phyloP scores from a whole-genome alignment of 495 filamentous ascomycete genomes.

The Hypoxylon lenormandii region DNA sequence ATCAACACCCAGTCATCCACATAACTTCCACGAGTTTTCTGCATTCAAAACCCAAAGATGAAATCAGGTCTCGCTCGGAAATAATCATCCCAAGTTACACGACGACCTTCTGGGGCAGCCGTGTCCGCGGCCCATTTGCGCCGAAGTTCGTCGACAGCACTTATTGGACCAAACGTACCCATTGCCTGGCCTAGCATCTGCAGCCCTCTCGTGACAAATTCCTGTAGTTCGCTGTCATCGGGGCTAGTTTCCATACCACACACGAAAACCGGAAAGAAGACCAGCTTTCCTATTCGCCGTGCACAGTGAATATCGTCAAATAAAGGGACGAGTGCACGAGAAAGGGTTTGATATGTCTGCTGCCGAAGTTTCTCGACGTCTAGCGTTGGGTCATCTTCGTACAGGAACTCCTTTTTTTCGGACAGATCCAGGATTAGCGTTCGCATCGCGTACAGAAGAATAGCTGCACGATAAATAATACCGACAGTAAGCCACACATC shows the following conservation, averaged over 20 bases:
- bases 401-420: neutral
- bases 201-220: constrained; percentile 1
- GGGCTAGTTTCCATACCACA: constrained; percentile 4
- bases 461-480: constrained; percentile 1
- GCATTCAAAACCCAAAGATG: constrained; percentile 5
- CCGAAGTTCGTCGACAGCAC: constrained; percentile 4
- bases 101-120: neutral
- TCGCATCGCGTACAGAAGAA: neutral
- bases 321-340: neutral
- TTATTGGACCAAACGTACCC: constrained; percentile 11
- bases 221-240: neutral
- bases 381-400: neutral
- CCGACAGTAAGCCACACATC: constrained; percentile 2
- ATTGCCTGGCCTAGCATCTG: constrained; percentile 4
- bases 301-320: neutral
- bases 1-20: neutral
- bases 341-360: neutral
- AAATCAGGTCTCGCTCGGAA: constrained; percentile 9
- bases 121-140: constrained; percentile 14
- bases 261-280: constrained; percentile 8
- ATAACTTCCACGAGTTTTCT: neutral
- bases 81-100: constrained; percentile 11
- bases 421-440: constrained; percentile 1
- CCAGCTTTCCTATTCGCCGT: constrained; percentile 10
- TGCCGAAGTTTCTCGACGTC: neutral